Evolutionary conservation across 495 filamentous ascomycete species (phyloP), one percentile per base, ranked within the genome.

Genomic region (Penicillium desertorum): DNA sequence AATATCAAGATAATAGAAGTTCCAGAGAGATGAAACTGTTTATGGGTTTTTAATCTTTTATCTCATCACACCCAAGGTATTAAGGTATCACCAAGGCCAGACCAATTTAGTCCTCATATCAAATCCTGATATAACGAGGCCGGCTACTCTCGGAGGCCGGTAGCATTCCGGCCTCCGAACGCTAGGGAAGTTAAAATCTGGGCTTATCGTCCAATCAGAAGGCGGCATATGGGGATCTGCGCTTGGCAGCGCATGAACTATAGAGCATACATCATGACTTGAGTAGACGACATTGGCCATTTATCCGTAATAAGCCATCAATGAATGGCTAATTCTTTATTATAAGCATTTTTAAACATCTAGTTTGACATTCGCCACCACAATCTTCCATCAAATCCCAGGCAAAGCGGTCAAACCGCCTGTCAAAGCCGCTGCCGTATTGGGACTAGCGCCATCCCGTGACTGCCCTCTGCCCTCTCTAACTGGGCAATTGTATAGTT

Each of bases 141-240:
- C 75, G 75, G 75, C 51, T 76, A 78, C 63, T 63, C 54, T 54
- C 76, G 76, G 76, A 75, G 74, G 74, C 74, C 74, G 72, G 73
- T 51, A 61, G 51, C 62, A 74, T 76, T 74, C 73, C 74, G 76
- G 74, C 73, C 73, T 75, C 67, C 32, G 62, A 51, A 56, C 58
- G 62, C 70, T 73, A 74, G 51, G 34, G 68, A 70, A 71, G 65
- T 54, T 54, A 64, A 64, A 71, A 64, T 23, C 25, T 8, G n/a
- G 20, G 19, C 25, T 52, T 63, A 63, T 65, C 61, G 27, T 20
- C 62, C 57, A 73, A 73, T 73, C 46, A 63, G 27, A 45, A 19
- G 4, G 4, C 3, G 30, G 34, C 19, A 58, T 57, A 43, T 58
- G n/a, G 37, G 16, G 23, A 29, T 27, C 25, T 30, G 44, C 41